Base-by-base conservation (phyloP, 352 stramenopile genomes). In the Pythium vanterpoolii region DNA sequence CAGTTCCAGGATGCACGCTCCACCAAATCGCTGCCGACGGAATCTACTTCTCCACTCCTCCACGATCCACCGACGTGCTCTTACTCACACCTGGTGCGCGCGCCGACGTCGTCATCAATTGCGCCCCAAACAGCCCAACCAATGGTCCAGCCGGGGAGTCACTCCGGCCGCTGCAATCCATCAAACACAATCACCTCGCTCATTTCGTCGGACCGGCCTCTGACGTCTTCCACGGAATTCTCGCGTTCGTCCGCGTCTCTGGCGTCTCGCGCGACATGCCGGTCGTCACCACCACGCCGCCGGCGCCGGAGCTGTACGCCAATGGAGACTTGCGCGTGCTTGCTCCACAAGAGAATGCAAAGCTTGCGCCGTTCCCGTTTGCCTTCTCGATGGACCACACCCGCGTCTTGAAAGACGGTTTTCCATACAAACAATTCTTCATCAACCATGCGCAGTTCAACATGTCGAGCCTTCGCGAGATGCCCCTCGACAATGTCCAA, bases 361-460 rank as follows among this genome's bases (percentile, higher is more conserved):
- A 71, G 23, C 46, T 62, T 0, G 26, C 71, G 18, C 69, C 74
- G 42, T 87, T 87, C 57, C 49, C 52, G 47, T 87, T 87, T 40
- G 69, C 78, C 54, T 89, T 86, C 58, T 76, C 79, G 0, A 84
- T 86, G 77, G 71, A 70, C 42, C 64, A 62, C 23, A 57, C 57
- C 19, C 65, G 60, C 28, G 23, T 47, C 4, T 46, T 74, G 62
- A 79, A 79, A 39, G 79, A 91, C 50, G 85, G 79, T 0, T 83
- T 86, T 52, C 66, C 62, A 60, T 92, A 92, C 74, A 87, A 85
- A 51, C 62, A 76, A 39, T 91, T 90, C 68, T 82, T 74, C 36
- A 80, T 95, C 56, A 92, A 94, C 66, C 70, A 77, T 51, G 60
- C 73, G 53, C 55, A 72, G 9, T 90, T 89, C 44, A 65, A 77